A percentile compares a stretch with the other conserved stretches of the same genome.
Conservation (phyloP, 192 early-diverging fungal genomes). For the Allomyces arbusculus region DNA sequence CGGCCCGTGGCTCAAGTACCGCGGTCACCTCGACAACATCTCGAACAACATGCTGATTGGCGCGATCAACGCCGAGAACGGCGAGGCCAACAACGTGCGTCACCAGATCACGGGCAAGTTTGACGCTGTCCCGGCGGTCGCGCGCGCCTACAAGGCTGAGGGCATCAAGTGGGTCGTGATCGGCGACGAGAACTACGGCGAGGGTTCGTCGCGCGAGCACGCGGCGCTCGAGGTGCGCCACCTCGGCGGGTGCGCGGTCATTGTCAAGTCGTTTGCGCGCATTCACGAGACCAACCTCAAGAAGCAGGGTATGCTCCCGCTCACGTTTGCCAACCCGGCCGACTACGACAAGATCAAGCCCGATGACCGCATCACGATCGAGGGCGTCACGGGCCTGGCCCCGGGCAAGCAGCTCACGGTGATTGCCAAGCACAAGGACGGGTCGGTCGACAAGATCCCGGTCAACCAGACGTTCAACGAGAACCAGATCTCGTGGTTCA, state of each 20-base stretch:
- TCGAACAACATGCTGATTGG: conserved; percentile 99
- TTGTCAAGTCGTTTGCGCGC: conserved; percentile 92
- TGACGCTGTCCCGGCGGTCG: conserved; percentile 77
- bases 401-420: conserved; percentile 76
- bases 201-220: conserved; percentile 97
- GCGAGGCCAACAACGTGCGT: conserved; percentile 30
- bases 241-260: conserved; percentile 79
- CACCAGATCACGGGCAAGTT: conserved; percentile 34
- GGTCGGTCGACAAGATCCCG: conserved; percentile 51
- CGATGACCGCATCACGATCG: conserved; percentile 65
- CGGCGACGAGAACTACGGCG: conserved; percentile 99
- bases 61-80: conserved; percentile 76
- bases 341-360: conserved; percentile 87
- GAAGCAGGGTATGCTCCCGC: conserved; percentile 95
- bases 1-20: conserved; percentile 81
- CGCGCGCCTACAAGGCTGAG: conserved; percentile 85
- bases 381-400: conserved; percentile 62
- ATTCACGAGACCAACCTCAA: conserved; percentile 99
- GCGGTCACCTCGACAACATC: conserved; percentile 97
- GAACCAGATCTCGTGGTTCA: conserved; percentile 98
- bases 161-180: conserved; percentile 79
- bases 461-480: conserved; percentile 98
- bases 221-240: conserved; percentile 93
- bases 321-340: conserved; percentile 80
- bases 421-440: conserved; percentile 56